Conservation (phyloP, 371 early-diverging fungal species). For the Chytridiales sp. region DNA sequence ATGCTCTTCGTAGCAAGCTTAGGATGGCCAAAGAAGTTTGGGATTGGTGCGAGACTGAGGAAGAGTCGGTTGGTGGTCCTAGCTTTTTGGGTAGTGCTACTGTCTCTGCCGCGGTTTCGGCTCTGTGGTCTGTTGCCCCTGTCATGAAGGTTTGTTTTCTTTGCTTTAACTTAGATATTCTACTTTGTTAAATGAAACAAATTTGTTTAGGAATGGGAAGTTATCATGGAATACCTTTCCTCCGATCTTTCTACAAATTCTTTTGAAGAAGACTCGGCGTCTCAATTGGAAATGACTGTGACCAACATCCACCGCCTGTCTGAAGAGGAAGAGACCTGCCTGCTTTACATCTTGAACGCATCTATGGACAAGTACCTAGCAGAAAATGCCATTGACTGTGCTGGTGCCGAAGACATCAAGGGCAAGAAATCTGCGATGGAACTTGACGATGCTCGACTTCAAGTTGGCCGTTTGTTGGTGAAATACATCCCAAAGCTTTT, state of each 20-base stretch:
- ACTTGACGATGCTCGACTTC: slow-evolving; percentile 38
- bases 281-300: slow-evolving; percentile 20
- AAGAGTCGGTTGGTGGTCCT: not conserved
- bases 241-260: slow-evolving; percentile 53
- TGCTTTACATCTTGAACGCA: slow-evolving; percentile 52
- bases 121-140: slow-evolving; percentile 3
- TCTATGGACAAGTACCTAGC: slow-evolving; percentile 10
- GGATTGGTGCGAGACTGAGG: slow-evolving; percentile 18
- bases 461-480: slow-evolving; percentile 59
- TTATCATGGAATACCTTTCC: slow-evolving; percentile 57
- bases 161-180: slow-evolving; percentile 6
- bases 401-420: not conserved
- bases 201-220: slow-evolving; percentile 50
- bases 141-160: slow-evolving; percentile 3
- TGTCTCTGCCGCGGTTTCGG: slow-evolving; percentile 13
- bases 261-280: slow-evolving; percentile 8
- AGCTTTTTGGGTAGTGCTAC: slow-evolving; percentile 5
- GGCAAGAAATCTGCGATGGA: slow-evolving; percentile 23
- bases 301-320: slow-evolving; percentile 41
- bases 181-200: slow-evolving; percentile 3
- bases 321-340: slow-evolving; percentile 62
- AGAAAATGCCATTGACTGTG: too few relatives aligned
- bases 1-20: not conserved
- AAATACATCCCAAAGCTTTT: slow-evolving; percentile 61
- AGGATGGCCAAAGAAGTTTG: slow-evolving; percentile 6